Evolutionary conservation across 1,284 basidiomycete species (phyloP).

Genomic region (Amylostereum chailletii): DNA sequence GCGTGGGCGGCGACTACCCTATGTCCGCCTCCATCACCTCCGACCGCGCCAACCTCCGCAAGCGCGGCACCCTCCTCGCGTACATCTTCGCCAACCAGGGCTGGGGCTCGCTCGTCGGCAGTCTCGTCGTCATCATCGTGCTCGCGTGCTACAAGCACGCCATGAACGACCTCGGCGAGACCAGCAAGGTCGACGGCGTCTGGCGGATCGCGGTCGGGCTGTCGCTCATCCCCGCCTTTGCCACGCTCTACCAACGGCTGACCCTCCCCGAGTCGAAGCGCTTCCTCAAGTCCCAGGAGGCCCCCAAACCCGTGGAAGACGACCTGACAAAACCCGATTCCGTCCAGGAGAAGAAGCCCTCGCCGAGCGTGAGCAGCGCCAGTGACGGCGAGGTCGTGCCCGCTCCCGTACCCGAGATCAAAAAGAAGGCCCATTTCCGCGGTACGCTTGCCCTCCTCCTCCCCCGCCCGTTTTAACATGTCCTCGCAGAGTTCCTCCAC

Average conservation of each 20-base stretch:
- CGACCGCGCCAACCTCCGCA: conserved; percentile 62
- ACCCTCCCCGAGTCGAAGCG: conserved; percentile 65
- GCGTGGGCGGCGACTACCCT: conserved; percentile 80
- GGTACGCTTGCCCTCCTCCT: conserved; percentile 17
- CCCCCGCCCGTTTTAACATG: not conserved
- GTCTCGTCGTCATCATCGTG: conserved; percentile 61
- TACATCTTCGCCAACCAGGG: conserved; percentile 75
- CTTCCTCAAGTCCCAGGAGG: conserved; percentile 35
- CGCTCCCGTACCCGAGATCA: not conserved
- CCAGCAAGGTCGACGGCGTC: conserved; percentile 57
- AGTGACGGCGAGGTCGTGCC: not conserved
- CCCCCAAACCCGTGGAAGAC: conserved; percentile 18
- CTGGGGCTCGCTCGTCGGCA: conserved; percentile 64
- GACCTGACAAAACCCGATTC: conserved; percentile 21
- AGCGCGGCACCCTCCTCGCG: conserved; percentile 65
- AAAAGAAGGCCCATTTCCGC: conserved; percentile 29
- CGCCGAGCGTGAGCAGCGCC: conserved; percentile 1
- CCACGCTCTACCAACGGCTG: conserved; percentile 64
- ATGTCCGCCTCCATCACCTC: conserved; percentile 65
- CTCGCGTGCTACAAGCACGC: conserved; percentile 59
- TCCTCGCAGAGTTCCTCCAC: conserved; percentile 29
- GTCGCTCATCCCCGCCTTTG: conserved; percentile 48
- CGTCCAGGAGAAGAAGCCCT: conserved; percentile 9
- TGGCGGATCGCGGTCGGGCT: conserved; percentile 45
- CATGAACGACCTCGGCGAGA: conserved; percentile 49